Evolutionary conservation across 208 protist genomes (phyloP).

Genomic region (Trichomonas tenax): DNA sequence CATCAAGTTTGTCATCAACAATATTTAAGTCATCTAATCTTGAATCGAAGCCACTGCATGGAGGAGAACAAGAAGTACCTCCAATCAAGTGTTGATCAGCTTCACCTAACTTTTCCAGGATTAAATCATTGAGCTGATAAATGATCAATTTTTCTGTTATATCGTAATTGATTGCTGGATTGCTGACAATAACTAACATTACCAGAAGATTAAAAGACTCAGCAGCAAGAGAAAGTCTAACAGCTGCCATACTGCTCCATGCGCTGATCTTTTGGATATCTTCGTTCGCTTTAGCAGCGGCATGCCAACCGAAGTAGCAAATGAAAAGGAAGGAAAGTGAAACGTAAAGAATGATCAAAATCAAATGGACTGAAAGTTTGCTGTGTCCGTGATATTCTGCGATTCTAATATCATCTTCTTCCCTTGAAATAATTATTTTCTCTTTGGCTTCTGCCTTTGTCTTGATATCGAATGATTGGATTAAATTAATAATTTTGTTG

Average conservation of each 20-base stretch:
- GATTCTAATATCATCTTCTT: neutral
- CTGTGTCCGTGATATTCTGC: neutral
- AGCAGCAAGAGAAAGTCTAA: neutral
- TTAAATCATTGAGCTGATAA: neutral
- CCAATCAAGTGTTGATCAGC: neutral
- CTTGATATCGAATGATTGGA: neutral
- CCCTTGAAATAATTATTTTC: neutral
- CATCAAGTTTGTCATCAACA: neutral
- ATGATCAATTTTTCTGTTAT: too few species aligned
- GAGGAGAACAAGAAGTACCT: neutral
- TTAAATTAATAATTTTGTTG: neutral
- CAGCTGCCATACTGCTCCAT: neutral
- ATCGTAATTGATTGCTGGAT: too few species aligned
- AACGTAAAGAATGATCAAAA: neutral
- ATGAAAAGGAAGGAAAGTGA: neutral
- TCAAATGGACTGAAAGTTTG: neutral
- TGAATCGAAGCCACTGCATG: neutral
- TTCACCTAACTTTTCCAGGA: neutral
- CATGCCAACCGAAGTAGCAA: neutral
- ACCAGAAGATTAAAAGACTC: neutral
- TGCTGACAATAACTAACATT: neutral
- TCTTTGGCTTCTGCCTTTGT: neutral
- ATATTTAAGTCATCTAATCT: neutral
- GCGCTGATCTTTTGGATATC: neutral
- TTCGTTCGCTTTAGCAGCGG: neutral